Evolutionary conservation across 2,329 filamentous ascomycete species (phyloP), one percentile per base, ranked within the genome.

Genomic region (Dothideomycetidae sp.): DNA sequence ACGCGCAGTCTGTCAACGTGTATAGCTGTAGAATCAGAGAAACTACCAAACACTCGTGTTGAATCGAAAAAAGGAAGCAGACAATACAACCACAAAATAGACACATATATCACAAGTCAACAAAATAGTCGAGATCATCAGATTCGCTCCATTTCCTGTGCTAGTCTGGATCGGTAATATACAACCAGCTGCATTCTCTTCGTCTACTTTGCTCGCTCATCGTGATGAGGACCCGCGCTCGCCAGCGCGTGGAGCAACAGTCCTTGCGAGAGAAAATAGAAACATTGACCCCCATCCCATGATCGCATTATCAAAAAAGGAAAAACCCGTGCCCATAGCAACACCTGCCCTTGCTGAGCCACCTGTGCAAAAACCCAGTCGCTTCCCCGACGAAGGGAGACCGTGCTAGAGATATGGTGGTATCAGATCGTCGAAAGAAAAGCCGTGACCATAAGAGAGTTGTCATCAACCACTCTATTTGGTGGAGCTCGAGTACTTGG

Each of bases 401-500:
- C 9, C 28, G 13, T 17, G 17, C 33, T 31, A 7, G 30, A 37
- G 29, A 33, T 30, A 31, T 37, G 39, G 39, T 44, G 39, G 42
- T 41, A 41, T 42, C 37, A 40, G 42, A 42, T 40, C 40, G 39
- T 36, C 39, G 41, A 45, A 42, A 45, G 34, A 36, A 40, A 45
- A 45, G 37, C 36, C 37, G 23, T 39, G 29, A 42, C 28, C 29
- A 31, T 32, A 36, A 36, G 31, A 17, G 23, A 35, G 33, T 36
- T 34, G 31, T 11, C 17, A 31, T 33, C 32, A 56, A 62, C 57
- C 59, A 58, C 55, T 67, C 75, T 93, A 96, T 84, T 96, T 98
- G 67, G 86, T 90, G 60, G 88, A 94, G 43, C 88, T 94, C 53
- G 88, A 96, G 77, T 96, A 98, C 79, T 98, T 98, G 74, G 90